Evolutionary conservation across 2,329 filamentous ascomycete genomes (phyloP), one percentile per base, ranked within the genome.

Genomic region (Ophidiomyces ophidiicola): DNA sequence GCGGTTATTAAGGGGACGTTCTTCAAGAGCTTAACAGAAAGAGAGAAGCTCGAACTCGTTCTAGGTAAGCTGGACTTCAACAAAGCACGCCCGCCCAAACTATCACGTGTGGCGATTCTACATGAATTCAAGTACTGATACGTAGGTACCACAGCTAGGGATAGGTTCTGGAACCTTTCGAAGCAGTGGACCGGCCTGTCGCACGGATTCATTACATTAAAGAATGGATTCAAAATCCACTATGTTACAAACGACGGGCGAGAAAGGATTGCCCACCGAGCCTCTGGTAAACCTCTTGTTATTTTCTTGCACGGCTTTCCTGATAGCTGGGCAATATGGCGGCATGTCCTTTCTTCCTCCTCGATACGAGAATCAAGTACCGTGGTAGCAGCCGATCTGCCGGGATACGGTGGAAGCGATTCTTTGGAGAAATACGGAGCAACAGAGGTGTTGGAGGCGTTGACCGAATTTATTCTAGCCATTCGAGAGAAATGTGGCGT

Each of bases 241-340:
- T 75, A 75, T 48, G 57, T 76, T 38, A 60, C 60, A 49, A 70
- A 59, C 49, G 44, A 59, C 45, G 36, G 46, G 6, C 39, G 47
- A 3, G 41, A 45, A 31, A 44, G 55, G 53, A 38, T 28, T 10
- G 44, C 40, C 14, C 45, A 26, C 12, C 15, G 25, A 17, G 6
- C 12, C 39, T 40, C 48, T 44, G 32, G 17, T 36, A 61, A 55
- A 36, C 59, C 61, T 1, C 52, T 75, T 11, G 60, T 71, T 17
- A 62, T 76, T 28, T 70, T 75, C 47, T 56, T 76, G 12, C 72
- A 76, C 52, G 72, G 73, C 25, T 77, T 74, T 43, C 73, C 73
- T 5, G 72, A 77, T 48, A 73, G 70, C 41, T 74, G 63, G 55
- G 60, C 66, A 7, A 55, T 76, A 36, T 77, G 71, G 70, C 62